Percentiles rank a stretch among this genome's conserved stretches.
phyloP scores from a whole-genome alignment of 2,329 filamentous ascomycete genomes.

The Aspergillus puulaauensis region DNA sequence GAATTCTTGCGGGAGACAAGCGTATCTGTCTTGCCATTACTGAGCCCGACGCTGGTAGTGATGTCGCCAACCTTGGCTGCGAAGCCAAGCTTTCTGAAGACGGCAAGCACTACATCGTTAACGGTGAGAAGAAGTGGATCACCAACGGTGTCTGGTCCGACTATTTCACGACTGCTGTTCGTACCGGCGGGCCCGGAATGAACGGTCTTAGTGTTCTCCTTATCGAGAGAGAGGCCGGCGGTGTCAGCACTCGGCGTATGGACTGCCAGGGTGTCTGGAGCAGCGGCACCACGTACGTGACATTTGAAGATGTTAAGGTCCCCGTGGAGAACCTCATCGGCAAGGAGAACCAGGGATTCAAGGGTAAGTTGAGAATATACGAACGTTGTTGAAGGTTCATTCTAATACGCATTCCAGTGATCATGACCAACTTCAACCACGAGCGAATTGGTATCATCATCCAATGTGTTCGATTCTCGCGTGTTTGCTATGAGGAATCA shows the following conservation, averaged over 20 bases:
- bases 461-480: constrained; percentile 90
- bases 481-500: constrained; percentile 95
- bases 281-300: constrained; percentile 93
- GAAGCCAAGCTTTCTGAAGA: constrained; percentile 94
- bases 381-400: not conserved
- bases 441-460: constrained; percentile 99
- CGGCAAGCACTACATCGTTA: constrained; percentile 98
- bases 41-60: constrained; percentile 90
- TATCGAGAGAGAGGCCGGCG: constrained; percentile 80
- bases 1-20: constrained; percentile 88
- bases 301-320: constrained; percentile 98
- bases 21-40: constrained; percentile 97
- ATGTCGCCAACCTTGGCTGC: constrained; percentile 93
- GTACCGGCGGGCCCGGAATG: constrained; percentile 87
- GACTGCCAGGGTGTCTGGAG: constrained; percentile 98
- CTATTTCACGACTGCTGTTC: constrained; percentile 96
- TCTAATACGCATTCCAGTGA: constrained; percentile 54
- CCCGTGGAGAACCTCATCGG: constrained; percentile 98
- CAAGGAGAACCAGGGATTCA: constrained; percentile 98
- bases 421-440: constrained; percentile 99
- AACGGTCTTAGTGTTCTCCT: constrained; percentile 87
- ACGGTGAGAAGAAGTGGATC: constrained; percentile 99
- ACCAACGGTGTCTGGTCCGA: constrained; percentile 96
- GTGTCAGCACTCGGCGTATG: constrained; percentile 92
- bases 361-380: constrained; percentile 50